A percentile compares a stretch with the other conserved stretches of the same genome.
phyloP scores from a whole-genome alignment of 176 grass and related monocot species.

The Juncus effusus region DNA sequence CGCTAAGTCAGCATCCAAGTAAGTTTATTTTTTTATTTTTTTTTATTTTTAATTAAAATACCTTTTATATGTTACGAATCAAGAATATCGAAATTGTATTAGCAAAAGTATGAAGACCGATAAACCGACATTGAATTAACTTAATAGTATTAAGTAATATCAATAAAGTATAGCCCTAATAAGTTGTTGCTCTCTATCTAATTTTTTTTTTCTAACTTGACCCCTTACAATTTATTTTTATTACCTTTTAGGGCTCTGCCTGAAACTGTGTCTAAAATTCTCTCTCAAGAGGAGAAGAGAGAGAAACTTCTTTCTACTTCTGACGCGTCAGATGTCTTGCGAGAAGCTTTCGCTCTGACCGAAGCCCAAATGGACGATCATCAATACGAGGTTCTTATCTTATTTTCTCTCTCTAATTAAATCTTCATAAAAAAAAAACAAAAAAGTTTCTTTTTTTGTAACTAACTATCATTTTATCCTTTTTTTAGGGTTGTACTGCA shows the following conservation, averaged over 20 bases:
- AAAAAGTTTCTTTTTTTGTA: slow-evolving; percentile 7
- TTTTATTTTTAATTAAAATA: not conserved
- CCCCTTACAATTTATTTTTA: slow-evolving; percentile 29
- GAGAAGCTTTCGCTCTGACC: slow-evolving; percentile 67
- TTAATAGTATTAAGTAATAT: slow-evolving; percentile 7
- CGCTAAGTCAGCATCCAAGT: slow-evolving; percentile 68
- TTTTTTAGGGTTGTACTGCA: slow-evolving; percentile 83
- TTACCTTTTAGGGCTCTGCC: slow-evolving; percentile 55
- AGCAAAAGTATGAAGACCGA: too few relatives aligned
- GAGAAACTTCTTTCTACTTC: slow-evolving; percentile 52
- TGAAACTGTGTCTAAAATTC: slow-evolving; percentile 56
- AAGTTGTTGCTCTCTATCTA: not conserved
- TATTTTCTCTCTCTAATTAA: slow-evolving; percentile 25
- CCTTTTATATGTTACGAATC: too few relatives aligned
- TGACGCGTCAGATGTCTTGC: slow-evolving; percentile 81
- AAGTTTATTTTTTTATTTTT: slow-evolving; percentile 33
- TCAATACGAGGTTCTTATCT: slow-evolving; percentile 62
- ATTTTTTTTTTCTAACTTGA: slow-evolving; percentile 5
- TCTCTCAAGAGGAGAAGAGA: slow-evolving; percentile 52
- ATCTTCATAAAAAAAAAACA: slow-evolving; percentile 3
- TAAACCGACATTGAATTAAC: too few relatives aligned
- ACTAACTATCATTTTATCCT: slow-evolving; percentile 13
- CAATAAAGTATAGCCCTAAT: not conserved
- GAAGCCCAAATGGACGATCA: slow-evolving; percentile 62
- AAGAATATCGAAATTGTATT: too few relatives aligned